A percentile compares a stretch with the other conserved stretches of the same genome.
These are phyloP conservation scores for Trichomonas tenax DNA, from an alignment of 208 protist genomes.

Conservation along the genomic window DNA sequence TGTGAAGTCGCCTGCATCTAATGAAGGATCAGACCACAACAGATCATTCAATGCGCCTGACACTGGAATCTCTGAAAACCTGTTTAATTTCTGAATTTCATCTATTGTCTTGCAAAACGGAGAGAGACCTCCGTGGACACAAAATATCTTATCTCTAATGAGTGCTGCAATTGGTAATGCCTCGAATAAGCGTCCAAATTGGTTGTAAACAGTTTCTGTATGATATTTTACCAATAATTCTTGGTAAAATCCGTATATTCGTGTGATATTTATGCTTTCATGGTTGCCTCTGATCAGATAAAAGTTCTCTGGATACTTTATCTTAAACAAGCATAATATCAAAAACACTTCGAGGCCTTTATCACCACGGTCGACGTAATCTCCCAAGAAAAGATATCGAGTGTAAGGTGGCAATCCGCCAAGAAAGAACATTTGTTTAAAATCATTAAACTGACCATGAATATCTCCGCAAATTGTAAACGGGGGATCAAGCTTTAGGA, in stretches of 20 bases:
- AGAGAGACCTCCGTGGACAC: constrained; percentile 58
- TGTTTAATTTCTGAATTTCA: constrained; percentile 78
- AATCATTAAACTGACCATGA: constrained; percentile 41
- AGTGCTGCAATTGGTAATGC: constrained; percentile 90
- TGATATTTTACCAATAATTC: constrained; percentile 69
- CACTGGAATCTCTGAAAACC: constrained; percentile 93
- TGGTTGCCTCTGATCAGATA: constrained; percentile 94
- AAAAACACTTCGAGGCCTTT: neutral
- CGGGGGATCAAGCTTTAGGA: constrained; percentile 25
- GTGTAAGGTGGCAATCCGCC: constrained; percentile 24
- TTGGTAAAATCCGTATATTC: constrained; percentile 85
- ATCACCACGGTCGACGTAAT: neutral
- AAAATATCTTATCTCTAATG: constrained; percentile 98
- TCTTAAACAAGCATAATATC: neutral
- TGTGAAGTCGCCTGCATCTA: constrained; percentile 73
- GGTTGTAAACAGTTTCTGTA: constrained; percentile 94
- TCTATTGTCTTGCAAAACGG: constrained; percentile 41
- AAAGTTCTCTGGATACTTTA: constrained; percentile 58
- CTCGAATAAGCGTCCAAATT: constrained; percentile 95
- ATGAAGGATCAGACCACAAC: constrained; percentile 93
- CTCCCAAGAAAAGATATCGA: constrained; percentile 35
- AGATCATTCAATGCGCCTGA: constrained; percentile 93
- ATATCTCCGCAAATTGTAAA: constrained; percentile 38
- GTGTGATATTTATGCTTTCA: constrained; percentile 83
- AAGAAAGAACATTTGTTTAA: constrained; percentile 34